Base-by-base conservation (phyloP, 192 early-diverging fungal genomes). In the Funneliformis mosseae region DNA sequence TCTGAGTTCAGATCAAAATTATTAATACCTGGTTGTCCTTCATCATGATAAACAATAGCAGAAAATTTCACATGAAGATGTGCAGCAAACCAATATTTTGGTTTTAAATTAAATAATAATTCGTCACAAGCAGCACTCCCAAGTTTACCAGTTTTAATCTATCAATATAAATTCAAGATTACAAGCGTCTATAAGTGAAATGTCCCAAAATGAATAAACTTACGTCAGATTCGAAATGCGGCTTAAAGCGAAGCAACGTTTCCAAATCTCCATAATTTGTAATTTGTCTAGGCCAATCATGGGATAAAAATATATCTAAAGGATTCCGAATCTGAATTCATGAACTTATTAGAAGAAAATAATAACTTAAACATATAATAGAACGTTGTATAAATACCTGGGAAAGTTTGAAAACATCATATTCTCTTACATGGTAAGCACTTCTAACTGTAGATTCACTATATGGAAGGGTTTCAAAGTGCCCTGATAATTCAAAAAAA, bases 241-340 rank as follows among this genome's bases (percentile, higher is more conserved):
- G 88, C 80, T 98, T 98, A 5, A 43, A 82, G 5, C 83, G 76
- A 27, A 97, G 77, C 59, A 99, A 84, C 38, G 76, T 33, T 6
- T 80, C 55, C 0, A 88, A 82, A 83, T 98, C 84, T 3, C 98
- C 98, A 82, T 92, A 92, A 28, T 87, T 83, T 62, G 94, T 94
- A 42, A 98, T 95, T 10, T 91, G 91, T 62, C 89, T 87, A 1
- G 98, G 98, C 98, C 98, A 99, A 79, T 99, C 98, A 82, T 99
- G 98, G 7, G 96, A 95, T 0, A 98, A 77, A 70, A 99, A 94
- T 23, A 98, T 88, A 72, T 99, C 97, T 55, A 99, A 69, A 0
- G 95, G 94, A 33, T 88, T 70, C 12, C 88, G 80, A 16, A 97
- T 90, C 89, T 95, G 85, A 23, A 8, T 38, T 16, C 16, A n/a